Evolutionary conservation across 2,329 filamentous ascomycete genomes (phyloP).

Genomic region (Dothiorella sarmentorum): DNA sequence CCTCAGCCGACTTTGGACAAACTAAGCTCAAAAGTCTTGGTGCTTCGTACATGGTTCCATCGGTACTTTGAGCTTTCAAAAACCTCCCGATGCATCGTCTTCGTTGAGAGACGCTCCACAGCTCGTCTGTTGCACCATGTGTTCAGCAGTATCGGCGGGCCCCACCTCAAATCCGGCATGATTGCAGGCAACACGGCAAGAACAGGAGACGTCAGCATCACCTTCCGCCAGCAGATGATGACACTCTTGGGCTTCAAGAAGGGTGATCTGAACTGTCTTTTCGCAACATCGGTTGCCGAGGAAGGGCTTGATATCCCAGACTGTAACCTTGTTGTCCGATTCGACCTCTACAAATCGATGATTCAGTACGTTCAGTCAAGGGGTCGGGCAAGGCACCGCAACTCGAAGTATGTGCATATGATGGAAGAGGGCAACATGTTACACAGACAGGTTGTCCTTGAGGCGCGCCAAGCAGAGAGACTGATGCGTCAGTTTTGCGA

Average conservation of each 20-base stretch:
- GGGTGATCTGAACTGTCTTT: slow-evolving; percentile 58
- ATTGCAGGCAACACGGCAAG: slow-evolving; percentile 60
- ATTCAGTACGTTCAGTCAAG: slow-evolving; percentile 95
- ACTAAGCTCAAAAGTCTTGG: slow-evolving; percentile 70
- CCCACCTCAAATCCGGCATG: slow-evolving; percentile 57
- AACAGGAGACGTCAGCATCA: slow-evolving; percentile 59
- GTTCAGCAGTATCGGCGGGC: slow-evolving; percentile 57
- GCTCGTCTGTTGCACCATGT: slow-evolving; percentile 70
- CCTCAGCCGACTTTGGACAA: slow-evolving; percentile 37
- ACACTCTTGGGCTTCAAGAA: slow-evolving; percentile 64
- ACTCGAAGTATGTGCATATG: slow-evolving; percentile 84
- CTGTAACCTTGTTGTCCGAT: slow-evolving; percentile 67
- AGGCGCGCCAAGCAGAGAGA: slow-evolving; percentile 57
- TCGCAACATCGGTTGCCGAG: slow-evolving; percentile 63
- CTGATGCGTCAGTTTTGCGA: slow-evolving; percentile 74
- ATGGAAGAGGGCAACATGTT: slow-evolving; percentile 65
- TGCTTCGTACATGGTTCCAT: slow-evolving; percentile 59
- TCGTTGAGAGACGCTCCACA: slow-evolving; percentile 75
- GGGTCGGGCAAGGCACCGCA: slow-evolving; percentile 73
- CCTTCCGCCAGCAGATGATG: slow-evolving; percentile 70
- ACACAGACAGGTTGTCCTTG: slow-evolving; percentile 56
- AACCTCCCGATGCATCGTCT: slow-evolving; percentile 75
- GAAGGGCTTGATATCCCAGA: slow-evolving; percentile 65
- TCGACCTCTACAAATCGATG: slow-evolving; percentile 83
- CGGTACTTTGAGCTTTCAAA: slow-evolving; percentile 59